phyloP scores from a whole-genome alignment of 75 land plant species.

The Sequoiadendron giganteum region DNA sequence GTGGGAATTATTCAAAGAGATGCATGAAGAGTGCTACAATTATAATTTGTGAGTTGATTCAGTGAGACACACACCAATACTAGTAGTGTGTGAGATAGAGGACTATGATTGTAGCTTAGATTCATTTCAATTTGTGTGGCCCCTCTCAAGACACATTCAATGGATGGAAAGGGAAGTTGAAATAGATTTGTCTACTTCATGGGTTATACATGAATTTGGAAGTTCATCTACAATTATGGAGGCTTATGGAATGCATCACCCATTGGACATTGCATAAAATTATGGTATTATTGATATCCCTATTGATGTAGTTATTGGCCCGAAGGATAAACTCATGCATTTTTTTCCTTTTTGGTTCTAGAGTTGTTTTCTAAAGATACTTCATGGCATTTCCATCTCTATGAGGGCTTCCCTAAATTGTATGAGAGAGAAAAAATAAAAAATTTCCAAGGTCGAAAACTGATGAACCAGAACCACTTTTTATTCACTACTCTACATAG shows the following conservation, averaged over 20 bases:
- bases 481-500: constrained; percentile 80
- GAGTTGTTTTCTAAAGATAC: constrained; percentile 67
- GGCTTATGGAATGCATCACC: constrained; percentile 69
- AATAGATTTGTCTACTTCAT: constrained; percentile 60
- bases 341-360: constrained; percentile 47
- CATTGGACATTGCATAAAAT: constrained; percentile 68
- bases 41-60: constrained; percentile 56
- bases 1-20: constrained; percentile 76
- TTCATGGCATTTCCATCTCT: constrained; percentile 64
- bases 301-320: constrained; percentile 81
- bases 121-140: constrained; percentile 47
- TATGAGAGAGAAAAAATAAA: constrained; percentile 57
- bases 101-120: constrained; percentile 38
- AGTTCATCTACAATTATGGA: constrained; percentile 55
- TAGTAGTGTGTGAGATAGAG: constrained; percentile 72
- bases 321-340: constrained; percentile 71
- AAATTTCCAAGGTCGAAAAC: constrained; percentile 43
- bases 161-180: constrained; percentile 76
- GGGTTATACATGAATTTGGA: constrained; percentile 88
- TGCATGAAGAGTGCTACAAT: constrained; percentile 79
- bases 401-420: constrained; percentile 72
- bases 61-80: constrained; percentile 79
- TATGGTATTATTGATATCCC: constrained; percentile 85
- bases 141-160: constrained; percentile 42
- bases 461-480: constrained; percentile 56